These are phyloP conservation scores for Candida verbasci DNA, from an alignment of 805 yeast genomes.

Conservation along the genomic window DNA sequence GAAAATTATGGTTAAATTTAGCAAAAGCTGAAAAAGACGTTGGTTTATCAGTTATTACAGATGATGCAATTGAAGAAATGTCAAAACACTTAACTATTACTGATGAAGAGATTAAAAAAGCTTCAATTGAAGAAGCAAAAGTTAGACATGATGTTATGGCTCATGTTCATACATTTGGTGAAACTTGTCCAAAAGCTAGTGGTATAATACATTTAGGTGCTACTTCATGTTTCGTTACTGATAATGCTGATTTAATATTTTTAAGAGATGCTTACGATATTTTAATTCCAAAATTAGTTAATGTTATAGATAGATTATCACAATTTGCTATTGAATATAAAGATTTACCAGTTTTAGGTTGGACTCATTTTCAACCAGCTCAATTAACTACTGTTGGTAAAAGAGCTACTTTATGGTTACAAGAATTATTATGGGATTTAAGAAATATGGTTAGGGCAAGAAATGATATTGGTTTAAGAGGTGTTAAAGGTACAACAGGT, in stretches of 20 bases:
- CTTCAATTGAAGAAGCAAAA: slow-evolving; percentile 90
- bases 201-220: slow-evolving; percentile 98
- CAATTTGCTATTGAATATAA: slow-evolving; percentile 88
- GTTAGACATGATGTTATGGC: slow-evolving; percentile 99
- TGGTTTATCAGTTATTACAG: slow-evolving; percentile 80
- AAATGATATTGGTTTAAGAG: slow-evolving; percentile 92
- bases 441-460: slow-evolving; percentile 95
- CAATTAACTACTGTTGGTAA: slow-evolving; percentile 98
- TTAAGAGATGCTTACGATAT: slow-evolving; percentile 93
- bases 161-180: slow-evolving; percentile 93
- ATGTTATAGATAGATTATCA: slow-evolving; percentile 86
- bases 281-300: slow-evolving; percentile 89
- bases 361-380: slow-evolving; percentile 99
- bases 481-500: slow-evolving; percentile 99
- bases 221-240: slow-evolving; percentile 96
- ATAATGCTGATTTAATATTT: slow-evolving; percentile 95
- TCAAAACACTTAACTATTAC: slow-evolving; percentile 71
- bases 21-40: slow-evolving; percentile 94
- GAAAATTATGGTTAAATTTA: slow-evolving; percentile 91
- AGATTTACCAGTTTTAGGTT: slow-evolving; percentile 94
- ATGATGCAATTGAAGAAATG: slow-evolving; percentile 90
- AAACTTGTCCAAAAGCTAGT: slow-evolving; percentile 90
- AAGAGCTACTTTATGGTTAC: slow-evolving; percentile 96
- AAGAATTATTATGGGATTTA: slow-evolving; percentile 96
- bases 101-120: slow-evolving; percentile 87